Conservation (phyloP, 495 filamentous ascomycete species). For the Hypomontagnella monticulosa region DNA sequence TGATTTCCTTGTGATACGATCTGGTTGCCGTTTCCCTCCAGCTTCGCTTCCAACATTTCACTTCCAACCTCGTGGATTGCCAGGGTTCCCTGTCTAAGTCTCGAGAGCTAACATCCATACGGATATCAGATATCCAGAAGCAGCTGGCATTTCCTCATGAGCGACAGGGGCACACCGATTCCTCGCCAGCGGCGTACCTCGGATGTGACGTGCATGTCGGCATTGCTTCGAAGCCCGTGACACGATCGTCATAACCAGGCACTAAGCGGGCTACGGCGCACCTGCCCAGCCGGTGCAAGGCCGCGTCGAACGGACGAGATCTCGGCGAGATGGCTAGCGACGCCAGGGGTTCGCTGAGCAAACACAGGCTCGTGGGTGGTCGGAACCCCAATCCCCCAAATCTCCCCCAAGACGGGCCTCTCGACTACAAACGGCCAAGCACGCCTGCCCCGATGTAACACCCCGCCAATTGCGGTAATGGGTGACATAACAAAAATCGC, state of each 20-base stretch:
- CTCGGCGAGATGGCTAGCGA: slow-evolving; percentile 26
- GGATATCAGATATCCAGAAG: slow-evolving; percentile 18
- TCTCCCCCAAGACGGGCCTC: slow-evolving; percentile 2
- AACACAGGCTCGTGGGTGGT: background rate
- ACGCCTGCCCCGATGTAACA: slow-evolving; percentile 35
- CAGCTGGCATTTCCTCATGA: slow-evolving; percentile 1
- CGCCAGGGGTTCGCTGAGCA: background rate
- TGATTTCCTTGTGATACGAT: slow-evolving; percentile 28
- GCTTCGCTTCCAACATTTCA: too few species aligned
- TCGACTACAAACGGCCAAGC: slow-evolving; percentile 14
- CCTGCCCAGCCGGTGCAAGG: slow-evolving; percentile 22
- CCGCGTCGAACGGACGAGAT: slow-evolving; percentile 14
- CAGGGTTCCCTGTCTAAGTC: slow-evolving; percentile 13
- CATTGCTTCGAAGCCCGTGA: slow-evolving; percentile 29
- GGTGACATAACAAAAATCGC: slow-evolving; percentile 32
- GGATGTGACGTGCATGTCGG: slow-evolving; percentile 32
- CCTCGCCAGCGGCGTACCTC: slow-evolving; percentile 29
- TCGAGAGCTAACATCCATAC: slow-evolving; percentile 6
- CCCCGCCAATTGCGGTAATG: slow-evolving; percentile 33
- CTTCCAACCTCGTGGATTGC: slow-evolving; percentile 16
- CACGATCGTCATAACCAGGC: slow-evolving; percentile 20
- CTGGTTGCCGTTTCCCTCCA: slow-evolving; percentile 11
- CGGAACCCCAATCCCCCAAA: slow-evolving; percentile 7
- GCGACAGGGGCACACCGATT: background rate
- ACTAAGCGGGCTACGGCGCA: slow-evolving; percentile 15